These are phyloP conservation scores for Sporothrix globosa DNA, from an alignment of 2,329 filamentous ascomycete genomes.

Conservation along the genomic window DNA sequence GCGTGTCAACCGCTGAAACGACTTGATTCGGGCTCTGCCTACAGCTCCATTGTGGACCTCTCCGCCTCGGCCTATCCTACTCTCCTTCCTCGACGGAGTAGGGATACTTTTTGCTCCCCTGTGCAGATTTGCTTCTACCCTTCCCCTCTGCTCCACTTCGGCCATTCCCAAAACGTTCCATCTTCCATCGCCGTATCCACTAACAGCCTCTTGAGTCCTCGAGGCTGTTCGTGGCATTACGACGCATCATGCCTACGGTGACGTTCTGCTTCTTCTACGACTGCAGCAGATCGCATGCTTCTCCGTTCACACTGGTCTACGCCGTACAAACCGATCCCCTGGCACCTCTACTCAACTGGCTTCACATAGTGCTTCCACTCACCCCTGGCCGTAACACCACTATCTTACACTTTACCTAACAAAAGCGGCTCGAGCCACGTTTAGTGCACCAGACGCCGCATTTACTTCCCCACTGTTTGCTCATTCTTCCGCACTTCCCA, in stretches of 20 bases:
- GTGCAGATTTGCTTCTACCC: conserved; percentile 1
- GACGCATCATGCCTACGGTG: conserved; percentile 1
- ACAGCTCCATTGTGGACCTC: conserved; percentile 25
- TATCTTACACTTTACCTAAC: conserved; percentile 30
- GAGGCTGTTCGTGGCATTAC: conserved; percentile 6
- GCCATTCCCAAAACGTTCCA: conserved; percentile 34
- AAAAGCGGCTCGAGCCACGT: conserved; percentile 34
- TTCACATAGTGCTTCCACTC: background rate
- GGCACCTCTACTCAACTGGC: background rate
- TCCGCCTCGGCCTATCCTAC: conserved; percentile 15
- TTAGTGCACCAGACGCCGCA: conserved; percentile 23
- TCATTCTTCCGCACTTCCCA: conserved; percentile 32
- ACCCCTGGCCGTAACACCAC: conserved; percentile 27
- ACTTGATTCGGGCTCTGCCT: conserved; percentile 35
- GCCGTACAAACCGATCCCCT: background rate
- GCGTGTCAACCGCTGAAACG: conserved; percentile 34
- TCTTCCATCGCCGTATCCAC: conserved; percentile 26
- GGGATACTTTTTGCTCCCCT: background rate
- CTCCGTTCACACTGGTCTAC: background rate
- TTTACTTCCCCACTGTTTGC: conserved; percentile 30
- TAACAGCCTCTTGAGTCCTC: conserved; percentile 14
- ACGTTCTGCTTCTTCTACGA: background rate
- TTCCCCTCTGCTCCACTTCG: conserved; percentile 19
- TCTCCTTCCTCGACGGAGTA: conserved; percentile 19
- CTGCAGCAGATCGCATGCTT: background rate